Percentiles rank a stretch among this genome's conserved stretches.
These are phyloP conservation scores for Xylaria venustula DNA, from an alignment of 495 filamentous ascomycete genomes.

Conservation along the genomic window DNA sequence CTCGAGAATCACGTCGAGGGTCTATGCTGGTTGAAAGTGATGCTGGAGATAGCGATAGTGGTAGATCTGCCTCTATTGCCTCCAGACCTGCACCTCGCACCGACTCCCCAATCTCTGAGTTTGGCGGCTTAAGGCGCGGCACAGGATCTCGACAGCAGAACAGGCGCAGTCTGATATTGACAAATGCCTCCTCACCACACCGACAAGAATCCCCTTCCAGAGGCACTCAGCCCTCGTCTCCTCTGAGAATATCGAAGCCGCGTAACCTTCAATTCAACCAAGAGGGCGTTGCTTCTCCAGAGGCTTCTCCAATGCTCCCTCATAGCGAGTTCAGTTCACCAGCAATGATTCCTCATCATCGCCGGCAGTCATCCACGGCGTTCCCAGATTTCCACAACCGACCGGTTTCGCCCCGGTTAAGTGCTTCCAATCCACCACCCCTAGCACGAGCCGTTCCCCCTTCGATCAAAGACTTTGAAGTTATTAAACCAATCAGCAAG, in stretches of 20 bases:
- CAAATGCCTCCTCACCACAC: slow-evolving; percentile 70
- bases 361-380: slow-evolving; percentile 87
- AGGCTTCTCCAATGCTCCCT: slow-evolving; percentile 82
- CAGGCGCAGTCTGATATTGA: slow-evolving; percentile 76
- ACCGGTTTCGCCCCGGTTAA: slow-evolving; percentile 79
- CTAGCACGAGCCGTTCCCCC: slow-evolving; percentile 77
- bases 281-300: slow-evolving; percentile 78
- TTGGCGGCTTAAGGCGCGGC: slow-evolving; percentile 64
- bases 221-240: slow-evolving; percentile 72
- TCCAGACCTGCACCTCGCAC: slow-evolving; percentile 64
- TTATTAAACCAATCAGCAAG: slow-evolving; percentile 99
- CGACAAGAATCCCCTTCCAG: slow-evolving; percentile 85
- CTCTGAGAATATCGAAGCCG: slow-evolving; percentile 81
- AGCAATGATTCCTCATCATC: slow-evolving; percentile 65
- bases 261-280: slow-evolving; percentile 66
- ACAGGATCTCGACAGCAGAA: slow-evolving; percentile 74
- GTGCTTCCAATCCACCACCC: slow-evolving; percentile 68
- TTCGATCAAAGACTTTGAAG: slow-evolving; percentile 98
- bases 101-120: slow-evolving; percentile 88
- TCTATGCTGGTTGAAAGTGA: slow-evolving; percentile 79
- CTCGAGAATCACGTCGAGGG: slow-evolving; percentile 63
- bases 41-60: slow-evolving; percentile 75
- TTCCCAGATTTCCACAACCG: slow-evolving; percentile 64
- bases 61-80: slow-evolving; percentile 73
- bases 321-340: slow-evolving; percentile 78